Evolutionary conservation across 768 basidiomycete species (phyloP).

Genomic region (Boletus rubescentipes): DNA sequence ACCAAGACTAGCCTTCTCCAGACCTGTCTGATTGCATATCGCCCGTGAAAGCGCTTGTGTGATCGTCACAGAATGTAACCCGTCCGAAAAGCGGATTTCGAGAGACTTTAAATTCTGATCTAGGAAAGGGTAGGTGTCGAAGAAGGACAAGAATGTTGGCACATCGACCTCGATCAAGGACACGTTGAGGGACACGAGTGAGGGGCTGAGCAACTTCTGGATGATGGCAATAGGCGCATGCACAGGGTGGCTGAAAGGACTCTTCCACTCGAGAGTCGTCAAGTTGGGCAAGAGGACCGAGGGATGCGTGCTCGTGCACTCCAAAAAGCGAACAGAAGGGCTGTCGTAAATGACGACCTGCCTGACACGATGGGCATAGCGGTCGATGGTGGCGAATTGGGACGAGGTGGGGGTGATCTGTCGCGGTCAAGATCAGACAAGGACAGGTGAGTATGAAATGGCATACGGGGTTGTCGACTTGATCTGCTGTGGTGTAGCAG

Average conservation of each 20-base stretch:
- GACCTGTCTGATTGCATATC: neutral
- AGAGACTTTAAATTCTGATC: constrained; percentile 5
- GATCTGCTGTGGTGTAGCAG: neutral
- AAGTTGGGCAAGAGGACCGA: constrained; percentile 10
- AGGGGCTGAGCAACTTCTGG: constrained; percentile 11
- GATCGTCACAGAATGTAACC: neutral
- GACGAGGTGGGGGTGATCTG: constrained; percentile 6
- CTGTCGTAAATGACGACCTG: neutral
- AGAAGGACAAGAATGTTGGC: constrained; percentile 3
- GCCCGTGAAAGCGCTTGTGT: constrained; percentile 5
- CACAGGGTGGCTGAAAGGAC: neutral
- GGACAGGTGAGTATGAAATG: neutral
- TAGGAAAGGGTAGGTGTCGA: constrained; percentile 5
- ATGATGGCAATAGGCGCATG: constrained; percentile 1
- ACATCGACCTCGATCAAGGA: constrained; percentile 5
- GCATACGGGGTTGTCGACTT: neutral
- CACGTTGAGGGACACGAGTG: constrained; percentile 3
- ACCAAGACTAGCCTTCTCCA: neutral
- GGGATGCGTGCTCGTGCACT: constrained; percentile 1
- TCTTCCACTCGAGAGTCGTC: constrained; percentile 5
- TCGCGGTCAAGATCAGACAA: neutral
- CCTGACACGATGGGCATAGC: constrained; percentile 7
- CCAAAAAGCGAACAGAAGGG: constrained; percentile 2
- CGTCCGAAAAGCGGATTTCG: neutral
- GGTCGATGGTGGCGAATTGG: constrained; percentile 3